These are phyloP conservation scores for Calocybe indica DNA, from an alignment of 768 basidiomycete genomes.

Conservation along the genomic window DNA sequence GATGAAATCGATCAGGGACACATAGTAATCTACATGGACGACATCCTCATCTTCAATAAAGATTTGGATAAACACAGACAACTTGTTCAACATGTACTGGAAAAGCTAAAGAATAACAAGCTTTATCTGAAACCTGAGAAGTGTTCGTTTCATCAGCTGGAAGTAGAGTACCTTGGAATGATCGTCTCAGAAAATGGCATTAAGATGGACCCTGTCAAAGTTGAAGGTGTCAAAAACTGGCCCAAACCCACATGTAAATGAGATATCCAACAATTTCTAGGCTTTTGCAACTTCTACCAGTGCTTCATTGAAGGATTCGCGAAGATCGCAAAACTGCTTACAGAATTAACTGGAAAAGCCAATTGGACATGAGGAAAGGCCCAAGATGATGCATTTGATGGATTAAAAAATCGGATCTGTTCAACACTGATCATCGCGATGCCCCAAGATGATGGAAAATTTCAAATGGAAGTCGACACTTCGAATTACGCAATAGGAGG, in stretches of 20 bases:
- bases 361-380: slow-evolving; percentile 14
- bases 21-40: slow-evolving; percentile 3
- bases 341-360: slow-evolving; percentile 13
- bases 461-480: slow-evolving; percentile 15
- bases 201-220: slow-evolving; percentile 26
- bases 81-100: not conserved
- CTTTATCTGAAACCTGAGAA: slow-evolving; percentile 4
- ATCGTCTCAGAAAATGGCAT: slow-evolving; percentile 17
- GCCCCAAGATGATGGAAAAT: slow-evolving; percentile 9
- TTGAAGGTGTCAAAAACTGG: slow-evolving; percentile 16
- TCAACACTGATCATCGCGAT: slow-evolving; percentile 18
- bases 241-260: slow-evolving; percentile 11
- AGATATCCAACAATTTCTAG: slow-evolving; percentile 33
- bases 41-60: slow-evolving; percentile 1
- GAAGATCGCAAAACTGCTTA: slow-evolving; percentile 15
- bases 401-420: slow-evolving; percentile 16
- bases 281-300: slow-evolving; percentile 33
- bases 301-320: slow-evolving; percentile 26
- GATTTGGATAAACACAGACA: not conserved
- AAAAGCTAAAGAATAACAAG: not conserved
- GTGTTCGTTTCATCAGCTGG: slow-evolving; percentile 12
- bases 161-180: slow-evolving; percentile 20
- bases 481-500: slow-evolving; percentile 18
- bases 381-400: slow-evolving; percentile 17
- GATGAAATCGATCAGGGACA: too few relatives aligned